Evolutionary conservation across 768 basidiomycete species (phyloP).

Genomic region (Terana coerulea): DNA sequence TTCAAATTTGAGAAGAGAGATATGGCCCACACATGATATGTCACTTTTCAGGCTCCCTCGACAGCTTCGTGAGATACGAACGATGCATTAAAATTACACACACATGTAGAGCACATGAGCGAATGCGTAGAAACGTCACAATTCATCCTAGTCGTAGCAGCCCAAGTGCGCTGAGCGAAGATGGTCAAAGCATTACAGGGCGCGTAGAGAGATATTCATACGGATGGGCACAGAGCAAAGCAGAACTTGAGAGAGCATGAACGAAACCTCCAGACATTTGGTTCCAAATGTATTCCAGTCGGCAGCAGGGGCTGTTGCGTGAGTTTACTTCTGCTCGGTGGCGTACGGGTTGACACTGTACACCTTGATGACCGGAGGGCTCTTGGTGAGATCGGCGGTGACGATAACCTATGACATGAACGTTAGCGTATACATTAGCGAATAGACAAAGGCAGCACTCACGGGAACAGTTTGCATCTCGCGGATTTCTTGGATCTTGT

Average conservation of each 20-base stretch:
- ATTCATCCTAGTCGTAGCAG: conserved; percentile 13
- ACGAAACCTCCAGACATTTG: neutral
- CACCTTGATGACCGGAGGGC: conserved; percentile 95
- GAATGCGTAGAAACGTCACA: conserved; percentile 10
- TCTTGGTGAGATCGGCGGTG: conserved; percentile 93
- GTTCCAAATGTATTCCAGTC: neutral
- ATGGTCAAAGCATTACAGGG: neutral
- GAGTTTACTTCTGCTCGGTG: conserved; percentile 35
- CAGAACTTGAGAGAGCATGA: neutral
- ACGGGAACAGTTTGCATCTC: conserved; percentile 94
- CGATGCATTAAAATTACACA: conserved; percentile 10
- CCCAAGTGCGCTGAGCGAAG: conserved; percentile 7
- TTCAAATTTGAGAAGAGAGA: too few relatives aligned
- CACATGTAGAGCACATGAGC: conserved; percentile 5
- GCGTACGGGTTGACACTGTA: conserved; percentile 94
- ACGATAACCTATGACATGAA: conserved; percentile 70
- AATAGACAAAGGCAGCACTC: conserved; percentile 28
- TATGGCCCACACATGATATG: too few relatives aligned
- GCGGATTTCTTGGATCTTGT: conserved; percentile 92
- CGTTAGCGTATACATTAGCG: neutral
- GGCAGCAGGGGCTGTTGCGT: neutral
- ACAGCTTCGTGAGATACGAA: conserved; percentile 6
- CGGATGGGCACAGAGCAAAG: neutral
- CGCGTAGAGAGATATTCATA: conserved; percentile 2
- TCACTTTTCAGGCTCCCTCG: too few relatives aligned